Evolutionary conservation across 73 alveolate species (phyloP).

Genomic region (Breviolum minutum): DNA sequence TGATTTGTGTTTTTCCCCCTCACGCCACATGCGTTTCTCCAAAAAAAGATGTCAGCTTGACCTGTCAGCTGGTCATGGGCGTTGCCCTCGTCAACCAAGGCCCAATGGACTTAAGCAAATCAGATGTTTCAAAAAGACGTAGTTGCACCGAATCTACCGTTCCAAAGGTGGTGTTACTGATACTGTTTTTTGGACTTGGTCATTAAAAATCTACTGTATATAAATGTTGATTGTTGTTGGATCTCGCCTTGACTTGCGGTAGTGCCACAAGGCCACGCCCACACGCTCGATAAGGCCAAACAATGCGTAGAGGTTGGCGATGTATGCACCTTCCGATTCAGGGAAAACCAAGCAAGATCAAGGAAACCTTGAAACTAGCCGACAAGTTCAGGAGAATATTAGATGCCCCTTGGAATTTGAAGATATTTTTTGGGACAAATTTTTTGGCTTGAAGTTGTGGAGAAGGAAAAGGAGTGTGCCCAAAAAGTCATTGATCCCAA

Average conservation of each 20-base stretch:
- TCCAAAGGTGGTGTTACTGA: neutral
- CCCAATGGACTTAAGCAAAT: too few species aligned
- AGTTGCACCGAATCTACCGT: neutral
- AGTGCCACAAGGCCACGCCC: constrained; percentile 55
- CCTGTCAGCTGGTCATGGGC: too few species aligned
- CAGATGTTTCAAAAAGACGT: neutral
- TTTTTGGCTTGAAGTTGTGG: neutral
- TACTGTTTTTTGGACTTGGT: neutral
- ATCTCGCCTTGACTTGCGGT: neutral
- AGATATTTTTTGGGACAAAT: neutral
- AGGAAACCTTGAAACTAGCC: neutral
- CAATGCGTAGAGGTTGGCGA: constrained; percentile 69
- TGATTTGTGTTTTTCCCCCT: too few species aligned
- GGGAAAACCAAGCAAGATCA: neutral
- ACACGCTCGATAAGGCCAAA: constrained; percentile 54
- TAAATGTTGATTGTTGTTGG: neutral
- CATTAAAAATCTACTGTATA: neutral
- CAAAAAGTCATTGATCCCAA: too few species aligned
- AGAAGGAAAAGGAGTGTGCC: too few species aligned
- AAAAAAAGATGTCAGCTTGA: too few species aligned
- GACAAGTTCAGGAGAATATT: neutral
- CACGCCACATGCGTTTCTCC: too few species aligned
- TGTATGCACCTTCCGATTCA: neutral
- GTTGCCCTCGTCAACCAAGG: too few species aligned
- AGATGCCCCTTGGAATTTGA: neutral